Evolutionary conservation across 495 filamentous ascomycete genomes (phyloP).

Genomic region (Bathelium albidoporum): DNA sequence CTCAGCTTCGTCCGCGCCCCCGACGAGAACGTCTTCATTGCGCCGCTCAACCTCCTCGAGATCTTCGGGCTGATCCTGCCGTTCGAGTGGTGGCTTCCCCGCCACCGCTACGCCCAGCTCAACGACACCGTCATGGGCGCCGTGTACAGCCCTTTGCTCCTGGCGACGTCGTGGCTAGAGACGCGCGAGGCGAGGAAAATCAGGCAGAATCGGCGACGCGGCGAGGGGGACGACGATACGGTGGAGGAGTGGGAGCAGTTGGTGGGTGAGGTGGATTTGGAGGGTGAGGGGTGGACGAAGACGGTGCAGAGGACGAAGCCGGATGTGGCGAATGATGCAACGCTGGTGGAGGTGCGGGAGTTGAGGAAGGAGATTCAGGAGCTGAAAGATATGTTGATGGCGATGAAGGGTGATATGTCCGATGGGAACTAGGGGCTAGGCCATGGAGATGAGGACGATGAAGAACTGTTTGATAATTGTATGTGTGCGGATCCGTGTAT

Average conservation of each 20-base stretch:
- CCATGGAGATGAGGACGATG: no score
- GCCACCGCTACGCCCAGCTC: conserved; percentile 55
- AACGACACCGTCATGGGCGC: conserved; percentile 82
- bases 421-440: no score
- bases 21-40: conserved; percentile 95
- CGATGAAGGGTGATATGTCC: conserved; percentile 24
- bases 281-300: conserved; percentile 70
- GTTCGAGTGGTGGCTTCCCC: conserved; percentile 90
- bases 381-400: conserved; percentile 51
- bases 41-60: conserved; percentile 87
- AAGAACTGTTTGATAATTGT: no score
- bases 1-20: conserved; percentile 94
- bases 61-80: conserved; percentile 67
- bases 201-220: conserved; percentile 57
- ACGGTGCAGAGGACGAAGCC: conserved; percentile 61
- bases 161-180: conserved; percentile 71
- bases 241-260: conserved; percentile 91
- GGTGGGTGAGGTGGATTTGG: conserved; percentile 58
- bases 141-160: conserved; percentile 74
- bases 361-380: conserved; percentile 58
- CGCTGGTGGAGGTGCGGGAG: conserved; percentile 56
- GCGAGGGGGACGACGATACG: conserved; percentile 83
- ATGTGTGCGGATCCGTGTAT: no score
- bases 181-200: conserved; percentile 57
- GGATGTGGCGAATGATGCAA: conserved; percentile 62